Percentiles rank a stretch among this genome's conserved stretches.
Evolutionary conservation across 1,284 basidiomycete species (phyloP).

Genomic region (Xanthoconium separans): DNA sequence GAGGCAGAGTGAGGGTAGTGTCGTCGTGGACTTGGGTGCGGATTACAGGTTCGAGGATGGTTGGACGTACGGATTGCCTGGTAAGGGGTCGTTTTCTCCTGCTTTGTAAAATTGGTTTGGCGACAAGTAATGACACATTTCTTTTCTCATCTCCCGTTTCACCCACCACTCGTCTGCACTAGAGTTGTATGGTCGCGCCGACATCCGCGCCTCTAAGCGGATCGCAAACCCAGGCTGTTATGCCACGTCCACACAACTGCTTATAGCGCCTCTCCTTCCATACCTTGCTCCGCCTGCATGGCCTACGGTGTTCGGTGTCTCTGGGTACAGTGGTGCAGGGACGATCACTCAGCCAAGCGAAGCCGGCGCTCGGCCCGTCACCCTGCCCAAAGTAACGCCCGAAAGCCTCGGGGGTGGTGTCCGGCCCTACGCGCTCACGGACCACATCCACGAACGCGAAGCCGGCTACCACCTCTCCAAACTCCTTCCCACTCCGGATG

Average conservation of each 20-base stretch:
- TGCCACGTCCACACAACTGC: slow-evolving; percentile 89
- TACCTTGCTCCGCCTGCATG: slow-evolving; percentile 63
- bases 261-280: slow-evolving; percentile 86
- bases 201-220: slow-evolving; percentile 70
- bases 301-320: slow-evolving; percentile 91
- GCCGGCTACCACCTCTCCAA: slow-evolving; percentile 78
- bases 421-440: slow-evolving; percentile 87
- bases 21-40: slow-evolving; percentile 90
- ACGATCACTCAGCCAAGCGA: slow-evolving; percentile 67
- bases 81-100: slow-evolving; percentile 57
- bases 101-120: slow-evolving; percentile 20
- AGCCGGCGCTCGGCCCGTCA: slow-evolving; percentile 68
- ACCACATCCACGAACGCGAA: slow-evolving; percentile 99
- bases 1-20: slow-evolving; percentile 59
- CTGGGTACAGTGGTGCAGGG: slow-evolving; percentile 94
- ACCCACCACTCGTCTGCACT: slow-evolving; percentile 3
- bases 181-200: slow-evolving; percentile 88
- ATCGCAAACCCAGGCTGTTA: slow-evolving; percentile 99
- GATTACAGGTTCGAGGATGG: slow-evolving; percentile 94
- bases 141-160: slow-evolving; percentile 18
- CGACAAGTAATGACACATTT: slow-evolving; percentile 23
- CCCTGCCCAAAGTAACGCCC: slow-evolving; percentile 81
- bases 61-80: slow-evolving; percentile 98
- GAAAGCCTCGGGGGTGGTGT: slow-evolving; percentile 77
- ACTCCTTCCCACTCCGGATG: slow-evolving; percentile 40